Evolutionary conservation across 31 red algal species (phyloP), one percentile per base, ranked within the genome.

Genomic region (Endocladia muricata): DNA sequence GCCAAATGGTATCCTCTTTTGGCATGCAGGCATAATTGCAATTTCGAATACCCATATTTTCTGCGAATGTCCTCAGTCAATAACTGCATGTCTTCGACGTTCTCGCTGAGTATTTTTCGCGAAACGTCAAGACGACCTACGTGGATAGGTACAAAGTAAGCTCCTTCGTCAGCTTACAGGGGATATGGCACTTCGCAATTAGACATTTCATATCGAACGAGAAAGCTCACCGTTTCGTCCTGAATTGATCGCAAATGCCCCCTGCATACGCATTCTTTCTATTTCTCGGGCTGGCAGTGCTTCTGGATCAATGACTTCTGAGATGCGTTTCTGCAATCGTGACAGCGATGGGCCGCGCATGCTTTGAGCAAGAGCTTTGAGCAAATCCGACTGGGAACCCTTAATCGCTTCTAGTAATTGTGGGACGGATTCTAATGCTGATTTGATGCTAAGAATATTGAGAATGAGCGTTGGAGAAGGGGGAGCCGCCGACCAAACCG

Each of bases 71-170:
- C 41, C 5, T 79, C 74, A 4, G 54, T 55, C 37, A 84, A 44
- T 6, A 32, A 48, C 34, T 89, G 68, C 69, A 97, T 92, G 26
- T 92, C 79, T 39, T 91, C 88, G 4, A 89, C 41, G 15, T 85
- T 92, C 37, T 93, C 89, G 0, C 79, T 78, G 55, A 97, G 90
- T 13, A 75, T 85, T 55, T 88, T 87, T n/a, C 94, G 80, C 44
- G 76, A 80, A 23, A 91, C 43, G 33, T 97, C 94, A 9, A 97
- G 83, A 30, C 68, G 71, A 15, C 81, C 81, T 85, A 11, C 25
- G 59, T 4, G 17, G 7, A 33, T 72, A 9, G 1, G 23, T 4
- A n/a, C n/a, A n/a, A n/a, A n/a, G n/a, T n/a, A n/a, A n/a, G n/a
- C n/a, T n/a, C n/a, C n/a, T n/a, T n/a, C n/a, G n/a, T n/a, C n/a